A percentile compares a stretch with the other conserved stretches of the same genome.
These are phyloP conservation scores for Effrenium voratum DNA, from an alignment of 73 alveolate species.

Conservation along the genomic window DNA sequence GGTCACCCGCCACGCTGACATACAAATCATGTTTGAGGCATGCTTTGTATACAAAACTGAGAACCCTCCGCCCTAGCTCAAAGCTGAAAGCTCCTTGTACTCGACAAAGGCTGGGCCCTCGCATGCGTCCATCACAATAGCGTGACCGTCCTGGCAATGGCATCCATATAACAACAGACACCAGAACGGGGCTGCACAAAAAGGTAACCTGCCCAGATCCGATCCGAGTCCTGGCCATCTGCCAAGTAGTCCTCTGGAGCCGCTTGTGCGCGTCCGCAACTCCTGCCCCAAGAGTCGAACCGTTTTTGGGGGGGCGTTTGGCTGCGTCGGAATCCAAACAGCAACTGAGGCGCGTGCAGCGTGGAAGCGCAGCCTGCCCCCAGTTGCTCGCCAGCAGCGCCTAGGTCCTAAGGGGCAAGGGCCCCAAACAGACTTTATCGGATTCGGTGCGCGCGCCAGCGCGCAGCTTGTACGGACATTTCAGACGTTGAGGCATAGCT, in stretches of 20 bases:
- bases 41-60: too few species aligned
- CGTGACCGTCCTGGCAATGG: constrained; percentile 80
- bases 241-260: constrained; percentile 86
- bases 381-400: constrained; percentile 24
- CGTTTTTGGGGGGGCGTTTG: not conserved
- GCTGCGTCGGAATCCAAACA: not conserved
- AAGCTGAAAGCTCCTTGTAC: not conserved
- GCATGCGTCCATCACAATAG: constrained; percentile 79
- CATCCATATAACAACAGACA: too few species aligned
- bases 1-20: too few species aligned
- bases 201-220: too few species aligned
- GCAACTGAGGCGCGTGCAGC: not conserved
- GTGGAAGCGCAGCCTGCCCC: constrained; percentile 68
- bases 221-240: constrained; percentile 48
- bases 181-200: too few species aligned
- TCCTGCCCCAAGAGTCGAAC: not conserved
- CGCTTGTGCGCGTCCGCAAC: constrained; percentile 72
- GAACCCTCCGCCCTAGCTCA: too few species aligned
- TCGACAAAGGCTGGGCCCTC: constrained; percentile 92
- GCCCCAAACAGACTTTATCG: too few species aligned
- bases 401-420: constrained; percentile 82
- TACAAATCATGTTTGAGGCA: too few species aligned
- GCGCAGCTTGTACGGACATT: too few species aligned
- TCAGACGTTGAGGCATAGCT: too few species aligned
- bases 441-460: too few species aligned